These are phyloP conservation scores for Asclepias syriaca DNA, from an alignment of 257 asterid species.

Conservation along the genomic window DNA sequence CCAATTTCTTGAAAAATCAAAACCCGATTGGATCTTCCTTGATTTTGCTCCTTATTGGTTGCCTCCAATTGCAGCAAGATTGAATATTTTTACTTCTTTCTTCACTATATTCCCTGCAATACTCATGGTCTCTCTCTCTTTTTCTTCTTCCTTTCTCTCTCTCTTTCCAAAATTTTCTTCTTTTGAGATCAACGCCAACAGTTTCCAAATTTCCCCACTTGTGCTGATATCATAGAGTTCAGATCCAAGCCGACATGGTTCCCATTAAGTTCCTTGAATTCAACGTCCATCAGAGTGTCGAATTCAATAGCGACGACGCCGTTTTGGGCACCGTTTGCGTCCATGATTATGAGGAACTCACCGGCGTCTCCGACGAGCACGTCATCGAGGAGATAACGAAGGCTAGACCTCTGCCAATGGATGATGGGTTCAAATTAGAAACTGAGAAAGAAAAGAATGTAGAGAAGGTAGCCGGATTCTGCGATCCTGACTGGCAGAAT, in stretches of 20 bases:
- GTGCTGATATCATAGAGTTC: constrained; percentile 56
- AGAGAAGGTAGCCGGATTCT: constrained; percentile 47
- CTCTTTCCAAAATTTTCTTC: too few species aligned
- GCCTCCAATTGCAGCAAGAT: constrained; percentile 17
- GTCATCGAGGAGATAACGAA: constrained; percentile 65
- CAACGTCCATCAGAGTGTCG: constrained; percentile 78
- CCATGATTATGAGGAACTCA: constrained; percentile 53
- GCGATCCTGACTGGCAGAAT: constrained; percentile 46
- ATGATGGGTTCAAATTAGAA: constrained; percentile 58
- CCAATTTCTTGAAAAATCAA: constrained; percentile 9
- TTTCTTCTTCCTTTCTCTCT: too few species aligned
- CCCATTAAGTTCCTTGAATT: constrained; percentile 60
- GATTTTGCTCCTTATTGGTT: constrained; percentile 33
- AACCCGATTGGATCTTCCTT: constrained; percentile 32
- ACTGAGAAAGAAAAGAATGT: constrained; percentile 77
- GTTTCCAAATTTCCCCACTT: constrained; percentile 46
- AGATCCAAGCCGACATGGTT: constrained; percentile 85
- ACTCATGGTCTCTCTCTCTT: too few species aligned
- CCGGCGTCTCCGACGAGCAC: constrained; percentile 65
- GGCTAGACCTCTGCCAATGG: constrained; percentile 84
- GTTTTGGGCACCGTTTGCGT: constrained; percentile 34
- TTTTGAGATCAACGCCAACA: constrained; percentile 55
- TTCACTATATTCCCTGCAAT: constrained; percentile 14
- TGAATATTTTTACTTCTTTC: constrained; percentile 8
- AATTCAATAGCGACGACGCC: constrained; percentile 70